phyloP scores from a whole-genome alignment of 306 rosid species.

The Sindora glabra region DNA sequence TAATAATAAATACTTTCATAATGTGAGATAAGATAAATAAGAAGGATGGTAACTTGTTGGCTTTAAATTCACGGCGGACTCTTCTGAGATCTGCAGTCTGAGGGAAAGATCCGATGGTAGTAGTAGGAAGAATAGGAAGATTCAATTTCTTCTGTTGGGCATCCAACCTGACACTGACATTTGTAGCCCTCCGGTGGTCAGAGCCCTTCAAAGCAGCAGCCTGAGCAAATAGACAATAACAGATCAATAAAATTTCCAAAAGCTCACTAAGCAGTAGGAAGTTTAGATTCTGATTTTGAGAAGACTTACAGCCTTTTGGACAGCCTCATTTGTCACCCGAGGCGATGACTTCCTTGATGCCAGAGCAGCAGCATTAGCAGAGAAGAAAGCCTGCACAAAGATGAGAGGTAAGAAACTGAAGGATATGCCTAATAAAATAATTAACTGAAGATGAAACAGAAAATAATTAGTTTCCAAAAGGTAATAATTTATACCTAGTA shows the following conservation, averaged over 20 bases:
- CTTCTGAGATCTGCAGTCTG: constrained; percentile 51
- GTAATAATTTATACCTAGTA: neutral
- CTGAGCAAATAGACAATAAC: constrained; percentile 16
- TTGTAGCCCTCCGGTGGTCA: constrained; percentile 43
- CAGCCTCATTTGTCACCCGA: constrained; percentile 48
- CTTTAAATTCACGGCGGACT: constrained; percentile 56
- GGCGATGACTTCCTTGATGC: constrained; percentile 55
- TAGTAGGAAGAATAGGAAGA: constrained; percentile 63
- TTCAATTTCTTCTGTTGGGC: constrained; percentile 56
- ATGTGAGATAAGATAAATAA: neutral
- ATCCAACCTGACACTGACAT: constrained; percentile 40
- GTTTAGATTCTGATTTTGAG: neutral
- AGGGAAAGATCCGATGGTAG: constrained; percentile 62
- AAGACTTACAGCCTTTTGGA: constrained; percentile 48
- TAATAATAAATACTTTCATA: neutral
- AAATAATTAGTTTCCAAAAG: neutral
- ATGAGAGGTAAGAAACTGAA: neutral
- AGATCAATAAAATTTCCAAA: neutral
- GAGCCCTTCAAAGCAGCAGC: constrained; percentile 58
- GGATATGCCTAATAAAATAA: neutral
- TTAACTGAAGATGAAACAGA: neutral
- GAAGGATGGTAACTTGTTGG: constrained; percentile 36
- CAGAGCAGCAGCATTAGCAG: constrained; percentile 45
- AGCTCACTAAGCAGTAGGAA: neutral
- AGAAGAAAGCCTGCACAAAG: constrained; percentile 41